These are phyloP conservation scores for Chionographis japonica DNA, from an alignment of 106 monocot species.

Conservation along the genomic window DNA sequence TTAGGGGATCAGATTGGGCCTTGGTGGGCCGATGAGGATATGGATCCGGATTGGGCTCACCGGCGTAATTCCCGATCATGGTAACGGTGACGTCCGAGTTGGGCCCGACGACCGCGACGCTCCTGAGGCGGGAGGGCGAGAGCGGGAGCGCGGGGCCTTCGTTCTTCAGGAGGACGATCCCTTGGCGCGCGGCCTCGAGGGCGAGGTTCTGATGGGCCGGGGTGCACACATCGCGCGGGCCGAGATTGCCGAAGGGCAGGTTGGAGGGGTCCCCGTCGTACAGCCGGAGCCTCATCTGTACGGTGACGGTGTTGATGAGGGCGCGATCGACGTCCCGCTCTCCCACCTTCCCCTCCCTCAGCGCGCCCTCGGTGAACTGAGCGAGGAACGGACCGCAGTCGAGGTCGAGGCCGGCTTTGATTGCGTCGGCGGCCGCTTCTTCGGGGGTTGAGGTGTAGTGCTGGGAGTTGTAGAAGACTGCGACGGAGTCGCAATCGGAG, in stretches of 20 bases:
- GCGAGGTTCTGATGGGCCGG: constrained; percentile 55
- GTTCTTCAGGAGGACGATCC: constrained; percentile 66
- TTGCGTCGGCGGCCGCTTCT: constrained; percentile 47
- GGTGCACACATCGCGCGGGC: constrained; percentile 59
- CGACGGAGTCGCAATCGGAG: constrained; percentile 78
- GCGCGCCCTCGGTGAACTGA: constrained; percentile 41
- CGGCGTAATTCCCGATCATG: constrained; percentile 90
- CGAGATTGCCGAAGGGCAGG: constrained; percentile 48
- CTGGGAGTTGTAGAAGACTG: constrained; percentile 40
- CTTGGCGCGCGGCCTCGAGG: constrained; percentile 64
- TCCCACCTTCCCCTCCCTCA: constrained; percentile 32
- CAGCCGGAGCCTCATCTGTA: constrained; percentile 64
- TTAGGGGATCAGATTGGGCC: background rate
- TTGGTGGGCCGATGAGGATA: background rate
- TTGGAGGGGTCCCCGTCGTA: constrained; percentile 50
- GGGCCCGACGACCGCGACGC: constrained; percentile 68
- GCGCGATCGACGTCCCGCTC: constrained; percentile 46
- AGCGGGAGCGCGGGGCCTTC: constrained; percentile 30
- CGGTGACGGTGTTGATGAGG: constrained; percentile 32
- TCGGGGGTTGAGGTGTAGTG: constrained; percentile 47
- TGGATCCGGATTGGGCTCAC: background rate
- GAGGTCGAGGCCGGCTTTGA: constrained; percentile 74
- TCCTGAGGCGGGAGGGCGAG: constrained; percentile 7
- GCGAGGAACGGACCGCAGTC: constrained; percentile 76
- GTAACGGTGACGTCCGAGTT: constrained; percentile 55